These are phyloP conservation scores for Mitragyna speciosa DNA, from an alignment of 257 asterid genomes.

Conservation along the genomic window DNA sequence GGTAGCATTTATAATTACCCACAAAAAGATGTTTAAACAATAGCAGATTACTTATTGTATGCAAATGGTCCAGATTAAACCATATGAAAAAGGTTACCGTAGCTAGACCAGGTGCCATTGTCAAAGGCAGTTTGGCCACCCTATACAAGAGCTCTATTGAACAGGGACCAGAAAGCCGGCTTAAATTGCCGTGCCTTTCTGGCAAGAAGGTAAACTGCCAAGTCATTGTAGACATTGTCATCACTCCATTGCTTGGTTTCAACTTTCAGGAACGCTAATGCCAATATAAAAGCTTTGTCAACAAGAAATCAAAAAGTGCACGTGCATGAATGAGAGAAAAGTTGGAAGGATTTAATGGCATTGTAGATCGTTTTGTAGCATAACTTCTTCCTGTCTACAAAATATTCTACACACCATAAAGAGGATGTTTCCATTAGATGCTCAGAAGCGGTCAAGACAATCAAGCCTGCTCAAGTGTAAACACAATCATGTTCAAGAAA, in stretches of 20 bases:
- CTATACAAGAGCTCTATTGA: neutral
- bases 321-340: neutral
- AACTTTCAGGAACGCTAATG: neutral
- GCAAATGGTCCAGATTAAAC: neutral
- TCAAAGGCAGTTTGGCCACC: conserved; percentile 8
- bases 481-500: neutral
- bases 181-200: neutral
- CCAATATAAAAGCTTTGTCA: no score
- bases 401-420: neutral
- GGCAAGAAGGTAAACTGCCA: no score
- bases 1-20: no score
- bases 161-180: conserved; percentile 10
- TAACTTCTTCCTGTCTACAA: neutral
- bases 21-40: no score
- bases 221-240: neutral
- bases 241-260: neutral
- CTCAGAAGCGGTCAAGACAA: neutral
- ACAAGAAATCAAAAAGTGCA: no score
- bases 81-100: neutral
- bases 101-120: neutral
- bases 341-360: neutral
- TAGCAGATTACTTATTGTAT: neutral
- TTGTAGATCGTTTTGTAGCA: neutral
- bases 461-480: neutral
- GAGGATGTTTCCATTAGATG: neutral